These are phyloP conservation scores for Geotrichum restrictum DNA, from an alignment of 1,139 yeast species.

Conservation along the genomic window DNA sequence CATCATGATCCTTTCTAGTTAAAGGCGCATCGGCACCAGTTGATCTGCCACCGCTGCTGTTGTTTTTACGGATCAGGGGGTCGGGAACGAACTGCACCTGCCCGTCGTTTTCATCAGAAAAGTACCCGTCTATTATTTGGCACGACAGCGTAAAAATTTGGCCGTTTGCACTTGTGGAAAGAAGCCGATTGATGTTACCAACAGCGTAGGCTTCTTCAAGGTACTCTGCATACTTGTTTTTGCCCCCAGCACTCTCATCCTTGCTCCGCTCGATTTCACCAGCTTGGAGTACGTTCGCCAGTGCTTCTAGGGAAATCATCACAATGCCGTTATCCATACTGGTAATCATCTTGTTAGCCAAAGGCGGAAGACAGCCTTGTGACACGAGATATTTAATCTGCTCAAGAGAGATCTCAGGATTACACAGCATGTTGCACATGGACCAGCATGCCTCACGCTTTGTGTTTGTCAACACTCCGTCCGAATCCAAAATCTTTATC, in stretches of 20 bases:
- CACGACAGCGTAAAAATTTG: slow-evolving; percentile 88
- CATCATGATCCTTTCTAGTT: background rate
- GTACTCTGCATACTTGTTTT: slow-evolving; percentile 82
- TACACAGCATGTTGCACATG: slow-evolving; percentile 93
- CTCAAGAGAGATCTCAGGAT: slow-evolving; percentile 67
- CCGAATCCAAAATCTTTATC: slow-evolving; percentile 78
- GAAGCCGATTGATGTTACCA: slow-evolving; percentile 93
- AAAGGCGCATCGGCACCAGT: too few relatives aligned
- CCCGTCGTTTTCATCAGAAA: slow-evolving; percentile 34
- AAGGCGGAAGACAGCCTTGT: slow-evolving; percentile 96
- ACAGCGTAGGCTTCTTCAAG: slow-evolving; percentile 98
- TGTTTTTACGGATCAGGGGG: background rate
- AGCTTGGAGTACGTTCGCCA: slow-evolving; percentile 86
- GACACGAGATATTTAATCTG: slow-evolving; percentile 86
- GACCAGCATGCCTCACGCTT: slow-evolving; percentile 99
- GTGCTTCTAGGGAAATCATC: slow-evolving; percentile 91
- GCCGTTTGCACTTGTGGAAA: slow-evolving; percentile 75
- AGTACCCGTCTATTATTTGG: slow-evolving; percentile 83
- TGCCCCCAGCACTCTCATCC: slow-evolving; percentile 36
- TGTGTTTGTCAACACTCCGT: slow-evolving; percentile 62
- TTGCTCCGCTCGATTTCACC: slow-evolving; percentile 90
- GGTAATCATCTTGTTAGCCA: slow-evolving; percentile 75
- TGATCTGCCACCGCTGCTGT: too few relatives aligned
- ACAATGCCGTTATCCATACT: slow-evolving; percentile 87
- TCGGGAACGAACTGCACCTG: background rate